Conservation (phyloP, 805 yeast species). For the Teunomyces panamensis region DNA sequence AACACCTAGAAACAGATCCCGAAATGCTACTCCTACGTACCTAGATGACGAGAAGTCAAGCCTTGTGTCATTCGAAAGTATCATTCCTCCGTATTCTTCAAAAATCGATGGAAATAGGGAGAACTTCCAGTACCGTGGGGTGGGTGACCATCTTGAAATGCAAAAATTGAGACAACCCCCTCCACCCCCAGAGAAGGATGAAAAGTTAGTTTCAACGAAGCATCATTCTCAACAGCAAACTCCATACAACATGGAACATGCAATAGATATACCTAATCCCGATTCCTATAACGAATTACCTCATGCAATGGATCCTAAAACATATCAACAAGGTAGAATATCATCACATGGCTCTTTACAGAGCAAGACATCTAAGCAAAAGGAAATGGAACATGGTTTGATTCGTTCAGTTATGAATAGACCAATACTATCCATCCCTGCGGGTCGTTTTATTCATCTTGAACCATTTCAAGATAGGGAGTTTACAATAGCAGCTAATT, state of each 20-base stretch:
- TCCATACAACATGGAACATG: conserved; percentile 6
- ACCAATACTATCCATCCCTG: conserved; percentile 23
- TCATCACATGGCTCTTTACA: conserved; percentile 9
- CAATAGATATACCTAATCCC: conserved; percentile 7
- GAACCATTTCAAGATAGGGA: conserved; percentile 11
- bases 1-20: conserved; percentile 24
- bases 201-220: conserved; percentile 3
- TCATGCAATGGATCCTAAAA: conserved; percentile 19
- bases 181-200: conserved; percentile 11
- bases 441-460: conserved; percentile 14
- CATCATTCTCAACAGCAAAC: conserved; percentile 7
- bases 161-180: conserved; percentile 7
- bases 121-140: neutral
- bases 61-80: conserved; percentile 8
- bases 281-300: conserved; percentile 20
- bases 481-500: conserved; percentile 24
- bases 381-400: conserved; percentile 25
- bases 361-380: conserved; percentile 20
- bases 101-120: neutral
- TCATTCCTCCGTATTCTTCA: conserved; percentile 4
- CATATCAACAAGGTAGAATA: conserved; percentile 8
- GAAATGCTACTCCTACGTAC: conserved; percentile 30
- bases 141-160: neutral
- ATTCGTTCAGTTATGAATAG: conserved; percentile 33
- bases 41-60: conserved; percentile 10